Percentiles rank a stretch among this genome's conserved stretches.
Evolutionary conservation across 352 stramenopile genomes (phyloP).

Genomic region (Phytophthora palmivora): DNA sequence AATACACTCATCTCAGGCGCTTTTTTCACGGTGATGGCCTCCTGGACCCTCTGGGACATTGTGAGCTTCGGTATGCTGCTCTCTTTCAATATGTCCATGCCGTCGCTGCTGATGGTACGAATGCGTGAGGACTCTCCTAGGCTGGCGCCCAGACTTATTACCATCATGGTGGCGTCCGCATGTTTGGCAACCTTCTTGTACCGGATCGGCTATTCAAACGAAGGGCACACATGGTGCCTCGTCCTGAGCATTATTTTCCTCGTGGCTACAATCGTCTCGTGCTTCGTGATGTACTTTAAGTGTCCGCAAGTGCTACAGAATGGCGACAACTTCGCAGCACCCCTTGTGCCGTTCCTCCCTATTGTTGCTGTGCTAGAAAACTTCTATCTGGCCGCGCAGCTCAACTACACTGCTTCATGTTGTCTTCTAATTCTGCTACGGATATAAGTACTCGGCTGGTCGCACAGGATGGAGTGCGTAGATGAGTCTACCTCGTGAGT

Average conservation of each 20-base stretch:
- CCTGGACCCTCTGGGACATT: constrained; percentile 85
- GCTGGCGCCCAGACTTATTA: constrained; percentile 47
- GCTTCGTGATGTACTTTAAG: constrained; percentile 54
- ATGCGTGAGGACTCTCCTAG: constrained; percentile 60
- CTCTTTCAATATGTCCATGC: constrained; percentile 88
- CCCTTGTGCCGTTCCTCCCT: constrained; percentile 72
- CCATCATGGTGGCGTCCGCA: constrained; percentile 42
- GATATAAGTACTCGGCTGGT: constrained; percentile 68
- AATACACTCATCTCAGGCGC: constrained; percentile 74
- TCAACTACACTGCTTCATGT: constrained; percentile 47
- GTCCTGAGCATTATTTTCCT: constrained; percentile 59
- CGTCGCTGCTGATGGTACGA: constrained; percentile 74
- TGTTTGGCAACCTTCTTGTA: constrained; percentile 63
- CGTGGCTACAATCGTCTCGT: constrained; percentile 36
- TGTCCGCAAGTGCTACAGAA: constrained; percentile 62
- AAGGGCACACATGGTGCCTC: constrained; percentile 37
- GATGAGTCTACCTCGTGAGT: constrained; percentile 58
- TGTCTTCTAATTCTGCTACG: constrained; percentile 81
- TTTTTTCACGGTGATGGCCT: constrained; percentile 72
- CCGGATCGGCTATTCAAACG: constrained; percentile 56
- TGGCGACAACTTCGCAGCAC: constrained; percentile 62
- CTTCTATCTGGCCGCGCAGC: constrained; percentile 75
- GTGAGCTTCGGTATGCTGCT: constrained; percentile 89
- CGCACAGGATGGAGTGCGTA: constrained; percentile 66
- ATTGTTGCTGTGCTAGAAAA: constrained; percentile 57